Conservation (phyloP, 2,329 filamentous ascomycete genomes). For the Ascochyta fabae region DNA sequence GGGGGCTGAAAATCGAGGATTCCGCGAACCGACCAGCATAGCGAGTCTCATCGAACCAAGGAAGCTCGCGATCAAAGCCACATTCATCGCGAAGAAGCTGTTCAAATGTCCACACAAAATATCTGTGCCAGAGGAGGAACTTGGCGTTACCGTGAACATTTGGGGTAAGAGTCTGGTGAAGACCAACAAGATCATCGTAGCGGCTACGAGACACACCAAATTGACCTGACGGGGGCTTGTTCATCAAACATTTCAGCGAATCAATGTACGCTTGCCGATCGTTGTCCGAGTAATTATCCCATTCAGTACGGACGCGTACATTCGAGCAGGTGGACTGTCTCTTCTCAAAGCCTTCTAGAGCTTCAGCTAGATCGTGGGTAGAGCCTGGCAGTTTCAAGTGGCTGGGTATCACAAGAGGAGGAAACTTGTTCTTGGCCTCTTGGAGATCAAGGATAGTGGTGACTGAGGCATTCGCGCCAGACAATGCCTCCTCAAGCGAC, state of each 20-base stretch:
- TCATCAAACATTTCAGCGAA: conserved; percentile 39
- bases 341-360: background rate
- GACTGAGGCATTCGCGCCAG: conserved; percentile 11
- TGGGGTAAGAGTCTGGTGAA: conserved; percentile 42
- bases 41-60: conserved; percentile 48
- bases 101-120: conserved; percentile 52
- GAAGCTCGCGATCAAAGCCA: conserved; percentile 48
- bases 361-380: background rate
- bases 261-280: conserved; percentile 35
- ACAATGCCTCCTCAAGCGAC: conserved; percentile 7
- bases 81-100: conserved; percentile 52
- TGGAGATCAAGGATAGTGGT: conserved; percentile 9
- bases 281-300: conserved; percentile 32
- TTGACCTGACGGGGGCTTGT: conserved; percentile 27
- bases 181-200: conserved; percentile 43
- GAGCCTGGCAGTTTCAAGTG: background rate
- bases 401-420: conserved; percentile 6
- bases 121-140: conserved; percentile 55
- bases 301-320: conserved; percentile 37
- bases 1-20: conserved; percentile 40
- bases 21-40: conserved; percentile 39
- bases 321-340: conserved; percentile 30
- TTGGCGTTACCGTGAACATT: conserved; percentile 43
- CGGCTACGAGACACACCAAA: conserved; percentile 33
- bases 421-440: conserved; percentile 1